Base-by-base conservation (phyloP, 768 basidiomycete genomes). In the Lepiota subincarnata region DNA sequence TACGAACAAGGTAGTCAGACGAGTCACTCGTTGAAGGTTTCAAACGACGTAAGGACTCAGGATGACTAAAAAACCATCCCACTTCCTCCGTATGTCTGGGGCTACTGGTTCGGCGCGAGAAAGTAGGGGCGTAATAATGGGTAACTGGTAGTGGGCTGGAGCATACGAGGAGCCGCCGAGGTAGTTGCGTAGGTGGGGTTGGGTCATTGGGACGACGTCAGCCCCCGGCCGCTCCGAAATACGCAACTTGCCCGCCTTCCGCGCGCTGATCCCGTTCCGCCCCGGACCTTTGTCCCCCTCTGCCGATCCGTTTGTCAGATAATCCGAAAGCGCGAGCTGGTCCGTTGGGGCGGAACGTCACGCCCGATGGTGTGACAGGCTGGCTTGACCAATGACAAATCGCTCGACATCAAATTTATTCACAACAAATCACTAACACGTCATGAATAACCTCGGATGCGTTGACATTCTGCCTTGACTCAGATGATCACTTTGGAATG, bases 261-360 rank as follows among this genome's bases (percentile, higher is more conserved):
- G 16, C 50, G 28, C 20, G 36, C 14, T 24, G 47, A 24, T 24
- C 45, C 52, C 52, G 52, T 47, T 53, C 45, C 52, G 50, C 22
- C 42, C 50, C 50, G 50, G 50, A 31, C 18, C 19, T 48, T 36
- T 31, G 31, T n/a, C n/a, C 31, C 6, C 7, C 31, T 1, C 31
- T 19, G 35, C 11, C 50, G 51, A 53, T 53, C 51, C 36, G 45
- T 53, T 37, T 53, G 36, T 53, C 52, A 24, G 14, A 38, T 2
- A 49, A 45, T 4, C 20, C 31, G 31, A 36, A n/a, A 47, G 18
- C 18, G n/a, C 44, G 52, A 53, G 37, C 52, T 31, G 52, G 52
- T n/a, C 52, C 52, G 45, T 24, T 26, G 18, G n/a, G 4, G 3
- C 6, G 14, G 0, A 11, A 4, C 39, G 44, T 46, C 52, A 53